Conservation (phyloP, 2,329 filamentous ascomycete genomes). For the Juglanconis juglandina region DNA sequence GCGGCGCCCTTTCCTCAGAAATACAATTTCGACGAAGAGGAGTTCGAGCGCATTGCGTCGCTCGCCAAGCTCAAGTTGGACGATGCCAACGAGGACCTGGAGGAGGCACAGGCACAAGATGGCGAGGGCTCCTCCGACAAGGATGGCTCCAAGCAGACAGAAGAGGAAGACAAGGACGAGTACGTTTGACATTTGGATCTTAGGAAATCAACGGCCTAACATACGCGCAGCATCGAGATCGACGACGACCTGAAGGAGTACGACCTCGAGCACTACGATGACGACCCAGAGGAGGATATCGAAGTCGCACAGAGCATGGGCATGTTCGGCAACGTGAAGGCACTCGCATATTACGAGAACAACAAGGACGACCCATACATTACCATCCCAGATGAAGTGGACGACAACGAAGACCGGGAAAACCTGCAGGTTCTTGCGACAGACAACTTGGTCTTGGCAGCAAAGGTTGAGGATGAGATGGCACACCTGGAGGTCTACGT, state of each 20-base stretch:
- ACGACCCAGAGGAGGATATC: constrained; percentile 65
- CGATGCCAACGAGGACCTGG: constrained; percentile 83
- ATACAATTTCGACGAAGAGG: constrained; percentile 70
- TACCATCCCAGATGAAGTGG: constrained; percentile 66
- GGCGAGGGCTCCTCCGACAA: constrained; percentile 25
- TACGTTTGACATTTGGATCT: constrained; percentile 28
- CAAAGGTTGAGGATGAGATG: constrained; percentile 94
- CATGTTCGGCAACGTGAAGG: constrained; percentile 95
- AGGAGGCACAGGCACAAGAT: constrained; percentile 58
- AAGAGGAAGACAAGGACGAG: constrained; percentile 26
- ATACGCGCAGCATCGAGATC: constrained; percentile 42
- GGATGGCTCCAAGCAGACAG: constrained; percentile 20
- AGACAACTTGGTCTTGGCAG: constrained; percentile 88
- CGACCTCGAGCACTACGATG: constrained; percentile 92
- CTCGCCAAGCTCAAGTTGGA: constrained; percentile 78
- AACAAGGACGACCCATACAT: constrained; percentile 97
- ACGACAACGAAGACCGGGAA: constrained; percentile 81
- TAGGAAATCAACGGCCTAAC: constrained; percentile 19
- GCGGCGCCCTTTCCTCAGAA: constrained; percentile 72
- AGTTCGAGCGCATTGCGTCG: constrained; percentile 71
- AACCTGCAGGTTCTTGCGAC: constrained; percentile 89
- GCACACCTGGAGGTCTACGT: constrained; percentile 96
- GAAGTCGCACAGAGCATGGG: constrained; percentile 67
- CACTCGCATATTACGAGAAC: constrained; percentile 87
- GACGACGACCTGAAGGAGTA: constrained; percentile 95